Evolutionary conservation across 2,329 filamentous ascomycete species (phyloP), one percentile per base, ranked within the genome.

Genomic region (Cadophora gregata): DNA sequence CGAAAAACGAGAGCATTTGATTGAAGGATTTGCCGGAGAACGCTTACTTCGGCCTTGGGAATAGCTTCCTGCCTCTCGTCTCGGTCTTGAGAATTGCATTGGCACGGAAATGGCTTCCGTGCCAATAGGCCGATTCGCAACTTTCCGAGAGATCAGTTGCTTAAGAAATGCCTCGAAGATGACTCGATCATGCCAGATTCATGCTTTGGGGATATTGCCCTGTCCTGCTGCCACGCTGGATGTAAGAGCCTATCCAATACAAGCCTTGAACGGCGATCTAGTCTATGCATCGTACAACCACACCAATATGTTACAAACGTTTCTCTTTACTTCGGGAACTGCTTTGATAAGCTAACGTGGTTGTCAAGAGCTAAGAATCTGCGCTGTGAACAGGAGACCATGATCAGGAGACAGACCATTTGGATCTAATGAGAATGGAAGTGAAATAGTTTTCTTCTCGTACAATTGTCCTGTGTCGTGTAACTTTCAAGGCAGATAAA

Each of bases 181-280:
- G 42, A 6, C 42, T n/a, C 42, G 21, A 27, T 6, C 50, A 31
- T 16, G 14, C 21, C 48, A 51, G 24, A 51, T 6, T 16, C 24
- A 51, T 19, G 27, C 50, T 29, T 51, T 53, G 25, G 25, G n/a
- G 25, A 53, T 53, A 53, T 53, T 53, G 50, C 50, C 25, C 10
- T 38, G 7, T 36, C 9, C 31, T 21, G 55, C 12, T 36, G 19
- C 31, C 31, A 42, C 33, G 21, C 31, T 31, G 53, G 31, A 56
- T 56, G n/a, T 33, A 4, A 24, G n/a, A 58, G 4, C 31, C 33
- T 53, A 58, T 42, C 33, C 33, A 38, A 42, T 53, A 53, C 14
- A 12, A 31, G 3, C 14, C 6, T 47, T 21, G n/a, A 21, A 47
- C 6, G 42, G n/a, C 4, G n/a, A 8, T 42, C 3, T 42, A 21